Base-by-base conservation (phyloP, 2,329 filamentous ascomycete species). In the Ceratocystis papillata region DNA sequence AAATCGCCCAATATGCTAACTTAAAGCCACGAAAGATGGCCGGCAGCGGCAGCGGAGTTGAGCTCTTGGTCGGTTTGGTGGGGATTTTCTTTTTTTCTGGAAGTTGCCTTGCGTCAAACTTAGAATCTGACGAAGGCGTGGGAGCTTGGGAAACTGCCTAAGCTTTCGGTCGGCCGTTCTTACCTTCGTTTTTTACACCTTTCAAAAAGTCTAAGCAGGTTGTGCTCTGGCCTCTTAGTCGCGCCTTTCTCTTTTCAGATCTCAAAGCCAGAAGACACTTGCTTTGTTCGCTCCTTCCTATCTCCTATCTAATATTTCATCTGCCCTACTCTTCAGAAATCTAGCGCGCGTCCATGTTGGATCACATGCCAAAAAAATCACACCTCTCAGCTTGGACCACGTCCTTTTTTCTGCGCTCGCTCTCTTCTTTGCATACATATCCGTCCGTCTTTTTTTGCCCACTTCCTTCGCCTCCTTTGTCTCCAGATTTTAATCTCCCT, bases 321-420 rank as follows among this genome's bases (percentile, higher is more conserved):
- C 48, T 41, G 37, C 37, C 37, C 22, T 15, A 12, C 28, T 57
- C 10, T 57, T 6, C 48, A 22, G 48, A 53, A 57, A 57, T 28
- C 22, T 28, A 28, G 22, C 28, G 22, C 53, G 53, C 25, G 53
- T 57, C 53, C 44, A 28, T 46, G 33, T 48, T 50, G 55, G 53
- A 60, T 65, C 63, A 48, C 63, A 60, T 60, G 63, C 41, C 55
- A 65, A 65, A 63, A 57, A 53, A 53, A 30, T 5, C 15, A n/a
- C 25, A 25, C 25, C 25, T 22, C 44, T 63, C 45, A 46, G 22
- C 55, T 25, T 65, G 53, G 48, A 28, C 33, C 44, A 45, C 46
- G 25, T 30, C 25, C 25, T n/a, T 33, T 53, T 63, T 63, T 53
- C 53, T 30, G 15, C 8, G 2, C 45, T 41, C 20, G 1, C 7